phyloP scores from a whole-genome alignment of 192 early-diverging fungal genomes.

The Coemansia furcata region DNA sequence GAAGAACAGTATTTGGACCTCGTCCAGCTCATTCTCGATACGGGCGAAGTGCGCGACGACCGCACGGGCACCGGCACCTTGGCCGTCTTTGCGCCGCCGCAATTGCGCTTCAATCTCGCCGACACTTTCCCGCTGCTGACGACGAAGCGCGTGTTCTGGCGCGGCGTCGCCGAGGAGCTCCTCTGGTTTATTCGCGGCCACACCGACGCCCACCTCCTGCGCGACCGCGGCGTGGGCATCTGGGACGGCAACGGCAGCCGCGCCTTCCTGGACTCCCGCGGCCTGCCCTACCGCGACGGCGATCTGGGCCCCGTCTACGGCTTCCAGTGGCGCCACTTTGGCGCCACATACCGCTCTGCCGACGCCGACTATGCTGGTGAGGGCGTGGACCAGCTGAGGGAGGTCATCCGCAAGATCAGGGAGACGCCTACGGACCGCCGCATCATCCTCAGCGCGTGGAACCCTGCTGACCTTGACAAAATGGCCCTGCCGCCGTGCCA shows the following conservation, averaged over 20 bases:
- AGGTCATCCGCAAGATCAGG: slow-evolving; percentile 84
- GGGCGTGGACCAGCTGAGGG: slow-evolving; percentile 90
- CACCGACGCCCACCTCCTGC: slow-evolving; percentile 76
- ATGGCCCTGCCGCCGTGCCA: slow-evolving; percentile 99
- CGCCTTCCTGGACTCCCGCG: slow-evolving; percentile 82
- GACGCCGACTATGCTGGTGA: slow-evolving; percentile 85
- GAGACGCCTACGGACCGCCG: slow-evolving; percentile 84
- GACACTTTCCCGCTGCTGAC: slow-evolving; percentile 88
- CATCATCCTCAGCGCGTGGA: slow-evolving; percentile 96
- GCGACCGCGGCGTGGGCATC: slow-evolving; percentile 73
- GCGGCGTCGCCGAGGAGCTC: slow-evolving; percentile 90
- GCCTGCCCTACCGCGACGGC: slow-evolving; percentile 72
- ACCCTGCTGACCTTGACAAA: slow-evolving; percentile 80
- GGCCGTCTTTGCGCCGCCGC: slow-evolving; percentile 82
- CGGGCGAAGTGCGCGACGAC: slow-evolving; percentile 76
- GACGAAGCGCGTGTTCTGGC: slow-evolving; percentile 91
- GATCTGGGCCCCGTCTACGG: slow-evolving; percentile 97
- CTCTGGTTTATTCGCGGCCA: slow-evolving; percentile 94
- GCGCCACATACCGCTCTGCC: slow-evolving; percentile 79
- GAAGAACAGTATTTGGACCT: slow-evolving; percentile 89
- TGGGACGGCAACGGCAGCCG: slow-evolving; percentile 93
- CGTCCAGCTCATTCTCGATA: slow-evolving; percentile 65
- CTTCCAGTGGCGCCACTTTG: slow-evolving; percentile 99
- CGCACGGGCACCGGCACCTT: slow-evolving; percentile 87
- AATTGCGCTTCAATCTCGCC: slow-evolving; percentile 78